These are phyloP conservation scores for Cenococcum geophilum DNA, from an alignment of 495 filamentous ascomycete species.

Conservation along the genomic window DNA sequence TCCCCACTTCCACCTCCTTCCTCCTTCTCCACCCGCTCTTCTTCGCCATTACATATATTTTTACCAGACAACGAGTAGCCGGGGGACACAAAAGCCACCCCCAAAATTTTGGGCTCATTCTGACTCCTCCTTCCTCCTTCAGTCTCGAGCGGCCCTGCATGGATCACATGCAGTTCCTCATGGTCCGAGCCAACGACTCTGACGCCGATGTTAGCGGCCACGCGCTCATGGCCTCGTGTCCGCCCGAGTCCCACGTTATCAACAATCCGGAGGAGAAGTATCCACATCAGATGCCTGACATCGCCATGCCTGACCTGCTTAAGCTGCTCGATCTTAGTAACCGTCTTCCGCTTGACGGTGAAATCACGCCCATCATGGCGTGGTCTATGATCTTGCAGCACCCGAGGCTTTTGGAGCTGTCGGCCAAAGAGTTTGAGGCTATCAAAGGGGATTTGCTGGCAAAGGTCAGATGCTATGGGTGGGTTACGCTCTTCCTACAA, in stretches of 20 bases:
- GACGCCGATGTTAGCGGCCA: conserved; percentile 59
- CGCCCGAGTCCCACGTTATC: conserved; percentile 51
- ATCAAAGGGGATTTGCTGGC: conserved; percentile 65
- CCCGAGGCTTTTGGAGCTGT: conserved; percentile 58
- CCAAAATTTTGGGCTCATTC: not conserved
- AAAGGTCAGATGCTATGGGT: conserved; percentile 93
- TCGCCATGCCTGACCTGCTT: conserved; percentile 65
- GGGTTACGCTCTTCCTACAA: conserved; percentile 41
- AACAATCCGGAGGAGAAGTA: conserved; percentile 39
- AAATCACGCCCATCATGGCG: conserved; percentile 96
- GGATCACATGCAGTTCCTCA: conserved; percentile 79
- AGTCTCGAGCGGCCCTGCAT: conserved; percentile 95
- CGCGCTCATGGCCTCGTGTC: conserved; percentile 83
- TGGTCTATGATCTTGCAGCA: conserved; percentile 75
- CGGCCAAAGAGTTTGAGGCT: conserved; percentile 60
- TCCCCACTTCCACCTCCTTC: conserved; percentile 6
- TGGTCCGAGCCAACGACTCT: conserved; percentile 51
- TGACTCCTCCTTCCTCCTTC: conserved; percentile 21
- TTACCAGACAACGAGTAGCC: not conserved
- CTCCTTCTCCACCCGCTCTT: conserved; percentile 8
- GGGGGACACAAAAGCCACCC: not conserved
- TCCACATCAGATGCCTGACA: conserved; percentile 56
- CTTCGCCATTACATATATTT: conserved; percentile 8
- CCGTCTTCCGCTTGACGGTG: conserved; percentile 77
- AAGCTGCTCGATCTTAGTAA: conserved; percentile 80